Percentiles rank a stretch among this genome's conserved stretches.
Evolutionary conservation across 129 eudicot species (phyloP).

Genomic region (Silybum marianum): DNA sequence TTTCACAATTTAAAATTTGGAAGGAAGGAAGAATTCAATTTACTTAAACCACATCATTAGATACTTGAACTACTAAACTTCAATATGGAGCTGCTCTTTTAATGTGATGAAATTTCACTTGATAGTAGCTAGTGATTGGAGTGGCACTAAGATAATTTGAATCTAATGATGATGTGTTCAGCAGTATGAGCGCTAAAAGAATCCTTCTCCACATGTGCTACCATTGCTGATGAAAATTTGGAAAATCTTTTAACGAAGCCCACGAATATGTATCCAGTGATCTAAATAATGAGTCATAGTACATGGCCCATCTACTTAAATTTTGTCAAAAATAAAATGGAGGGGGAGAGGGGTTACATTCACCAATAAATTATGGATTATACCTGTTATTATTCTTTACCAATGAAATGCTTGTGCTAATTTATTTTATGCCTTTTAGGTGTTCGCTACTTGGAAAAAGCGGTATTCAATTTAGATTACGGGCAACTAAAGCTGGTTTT

Average conservation of each 20-base stretch:
- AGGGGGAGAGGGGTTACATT: not conserved
- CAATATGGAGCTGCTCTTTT: not conserved
- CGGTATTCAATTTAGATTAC: slow-evolving; percentile 81
- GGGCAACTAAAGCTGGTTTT: slow-evolving; percentile 84
- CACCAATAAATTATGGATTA: not conserved
- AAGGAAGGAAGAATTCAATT: not conserved
- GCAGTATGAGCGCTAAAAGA: not conserved
- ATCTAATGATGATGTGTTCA: not conserved
- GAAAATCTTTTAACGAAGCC: not conserved
- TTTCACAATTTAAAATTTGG: too few relatives aligned
- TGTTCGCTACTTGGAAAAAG: slow-evolving; percentile 96
- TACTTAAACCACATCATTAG: not conserved
- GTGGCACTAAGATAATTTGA: not conserved
- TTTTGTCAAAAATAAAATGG: not conserved
- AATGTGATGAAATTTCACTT: not conserved
- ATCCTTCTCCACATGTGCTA: not conserved
- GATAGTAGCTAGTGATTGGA: not conserved
- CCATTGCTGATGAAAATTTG: not conserved
- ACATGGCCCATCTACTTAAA: not conserved
- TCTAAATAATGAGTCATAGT: not conserved
- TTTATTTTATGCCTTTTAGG: slow-evolving; percentile 44
- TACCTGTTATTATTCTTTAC: not conserved
- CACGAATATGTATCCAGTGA: slow-evolving; percentile 8
- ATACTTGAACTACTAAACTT: not conserved
- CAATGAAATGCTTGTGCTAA: not conserved